These are phyloP conservation scores for Alloascoidea hylecoeti DNA, from an alignment of 805 yeast species.

Conservation along the genomic window DNA sequence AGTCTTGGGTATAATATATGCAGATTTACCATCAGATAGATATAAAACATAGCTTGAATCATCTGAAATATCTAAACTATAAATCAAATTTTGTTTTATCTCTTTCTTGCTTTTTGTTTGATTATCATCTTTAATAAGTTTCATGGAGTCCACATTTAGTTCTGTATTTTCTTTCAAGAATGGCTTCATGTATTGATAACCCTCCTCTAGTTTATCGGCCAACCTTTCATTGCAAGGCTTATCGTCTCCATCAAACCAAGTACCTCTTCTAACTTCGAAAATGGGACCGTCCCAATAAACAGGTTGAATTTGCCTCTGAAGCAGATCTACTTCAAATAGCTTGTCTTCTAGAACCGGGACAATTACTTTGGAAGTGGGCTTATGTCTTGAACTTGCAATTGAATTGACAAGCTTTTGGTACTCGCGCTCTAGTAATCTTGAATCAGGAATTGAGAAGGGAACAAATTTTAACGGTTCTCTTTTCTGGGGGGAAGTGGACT, in stretches of 20 bases:
- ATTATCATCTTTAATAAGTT: background rate
- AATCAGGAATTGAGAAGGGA: constrained; percentile 55
- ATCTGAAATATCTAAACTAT: constrained; percentile 1
- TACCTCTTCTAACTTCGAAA: constrained; percentile 71
- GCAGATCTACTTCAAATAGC: constrained; percentile 58
- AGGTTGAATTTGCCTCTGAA: constrained; percentile 40
- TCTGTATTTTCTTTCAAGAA: no score
- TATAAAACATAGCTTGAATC: background rate
- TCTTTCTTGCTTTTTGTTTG: background rate
- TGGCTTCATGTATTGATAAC: constrained; percentile 20
- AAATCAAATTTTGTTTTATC: background rate
- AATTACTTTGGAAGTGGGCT: background rate
- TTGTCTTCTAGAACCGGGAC: constrained; percentile 73
- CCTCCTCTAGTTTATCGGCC: constrained; percentile 45
- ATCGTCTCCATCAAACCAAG: constrained; percentile 55
- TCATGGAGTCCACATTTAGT: no score
- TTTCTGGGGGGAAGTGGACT: constrained; percentile 4
- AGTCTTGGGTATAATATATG: constrained; percentile 5
- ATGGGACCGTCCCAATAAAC: constrained; percentile 83
- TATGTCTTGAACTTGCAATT: background rate
- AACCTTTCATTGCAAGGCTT: constrained; percentile 36
- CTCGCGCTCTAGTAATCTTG: constrained; percentile 39
- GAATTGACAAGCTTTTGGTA: constrained; percentile 16
- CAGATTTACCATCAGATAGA: background rate
- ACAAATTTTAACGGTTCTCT: constrained; percentile 41